phyloP scores from a whole-genome alignment of 208 protist species.

The Wallacemonas sp. region DNA sequence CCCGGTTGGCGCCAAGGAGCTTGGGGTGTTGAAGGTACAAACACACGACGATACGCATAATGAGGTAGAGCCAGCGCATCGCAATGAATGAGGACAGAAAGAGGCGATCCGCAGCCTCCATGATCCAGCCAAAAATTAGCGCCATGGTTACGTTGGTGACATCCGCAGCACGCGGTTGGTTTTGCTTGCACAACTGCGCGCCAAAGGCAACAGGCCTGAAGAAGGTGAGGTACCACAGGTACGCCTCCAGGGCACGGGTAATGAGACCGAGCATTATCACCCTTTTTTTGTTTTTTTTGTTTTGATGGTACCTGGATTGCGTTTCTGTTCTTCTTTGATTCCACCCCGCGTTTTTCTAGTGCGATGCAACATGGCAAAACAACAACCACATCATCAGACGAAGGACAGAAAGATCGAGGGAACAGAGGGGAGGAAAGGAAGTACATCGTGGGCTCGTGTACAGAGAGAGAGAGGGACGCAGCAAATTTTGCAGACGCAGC shows the following conservation, averaged over 20 bases:
- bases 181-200: conserved; percentile 49
- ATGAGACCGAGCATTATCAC: conserved; percentile 17
- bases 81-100: conserved; percentile 68
- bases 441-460: no score
- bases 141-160: conserved; percentile 73
- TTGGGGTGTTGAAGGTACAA: conserved; percentile 68
- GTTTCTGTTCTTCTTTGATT: background rate
- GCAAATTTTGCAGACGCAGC: no score
- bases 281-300: conserved; percentile 9
- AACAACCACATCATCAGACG: background rate
- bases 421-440: no score
- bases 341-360: background rate
- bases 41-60: conserved; percentile 53
- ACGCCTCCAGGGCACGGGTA: conserved; percentile 25
- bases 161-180: conserved; percentile 40
- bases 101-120: conserved; percentile 54
- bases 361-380: no score
- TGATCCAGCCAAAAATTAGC: conserved; percentile 68
- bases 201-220: conserved; percentile 65
- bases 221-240: conserved; percentile 64
- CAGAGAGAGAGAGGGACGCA: no score
- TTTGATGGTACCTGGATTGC: background rate
- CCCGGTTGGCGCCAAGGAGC: conserved; percentile 50
- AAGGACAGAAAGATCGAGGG: background rate
- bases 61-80: conserved; percentile 51